phyloP scores from a whole-genome alignment of 352 stramenopile genomes.

The Saprolegnia parasitica region DNA sequence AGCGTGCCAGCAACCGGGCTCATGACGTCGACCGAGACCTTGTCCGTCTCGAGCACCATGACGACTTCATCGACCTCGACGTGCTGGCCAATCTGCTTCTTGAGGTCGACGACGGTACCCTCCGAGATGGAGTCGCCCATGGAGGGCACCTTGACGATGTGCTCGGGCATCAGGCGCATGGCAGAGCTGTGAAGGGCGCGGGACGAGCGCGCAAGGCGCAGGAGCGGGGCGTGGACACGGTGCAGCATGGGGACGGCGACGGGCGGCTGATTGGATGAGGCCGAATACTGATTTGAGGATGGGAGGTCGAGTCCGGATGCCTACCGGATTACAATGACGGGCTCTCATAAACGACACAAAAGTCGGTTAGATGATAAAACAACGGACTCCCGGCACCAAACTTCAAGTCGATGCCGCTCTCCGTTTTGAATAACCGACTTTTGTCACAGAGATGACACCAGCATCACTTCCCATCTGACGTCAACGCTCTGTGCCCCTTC shows the following conservation, averaged over 20 bases:
- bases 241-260: background rate
- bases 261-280: slow-evolving; percentile 3
- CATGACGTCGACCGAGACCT: slow-evolving; percentile 92
- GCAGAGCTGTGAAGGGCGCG: slow-evolving; percentile 41
- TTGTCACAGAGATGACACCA: too few relatives aligned
- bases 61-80: slow-evolving; percentile 96
- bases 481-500: too few relatives aligned
- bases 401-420: background rate
- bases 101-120: slow-evolving; percentile 95
- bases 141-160: slow-evolving; percentile 80
- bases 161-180: slow-evolving; percentile 36
- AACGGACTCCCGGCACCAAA: background rate
- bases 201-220: background rate
- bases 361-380: background rate
- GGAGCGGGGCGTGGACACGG: background rate
- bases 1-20: slow-evolving; percentile 88
- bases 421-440: background rate
- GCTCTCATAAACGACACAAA: background rate
- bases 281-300: slow-evolving; percentile 2
- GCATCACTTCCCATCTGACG: too few relatives aligned
- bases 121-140: slow-evolving; percentile 98
- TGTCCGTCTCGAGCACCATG: slow-evolving; percentile 98
- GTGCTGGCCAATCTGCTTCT: slow-evolving; percentile 89
- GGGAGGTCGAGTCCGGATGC: background rate
- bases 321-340: background rate